Conservation (phyloP, 1,284 basidiomycete species). For the Cutaneotrichosporon arboriforme region DNA sequence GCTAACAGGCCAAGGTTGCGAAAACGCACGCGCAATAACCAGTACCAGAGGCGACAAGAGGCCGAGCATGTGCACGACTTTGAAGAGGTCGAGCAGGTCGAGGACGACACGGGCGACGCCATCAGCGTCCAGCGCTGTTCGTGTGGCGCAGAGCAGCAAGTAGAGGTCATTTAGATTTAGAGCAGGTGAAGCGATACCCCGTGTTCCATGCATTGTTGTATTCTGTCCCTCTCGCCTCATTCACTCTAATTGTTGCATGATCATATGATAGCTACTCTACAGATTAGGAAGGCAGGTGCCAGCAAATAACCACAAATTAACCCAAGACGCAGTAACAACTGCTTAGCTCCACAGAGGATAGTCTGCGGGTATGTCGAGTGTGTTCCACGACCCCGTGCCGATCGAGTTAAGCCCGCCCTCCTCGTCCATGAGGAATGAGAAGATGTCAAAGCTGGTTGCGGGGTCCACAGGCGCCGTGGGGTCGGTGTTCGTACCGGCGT, state of each 20-base stretch:
- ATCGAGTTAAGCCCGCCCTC: constrained; percentile 29
- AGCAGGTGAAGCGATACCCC: not conserved
- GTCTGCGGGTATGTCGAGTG: constrained; percentile 38
- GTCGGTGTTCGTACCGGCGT: not conserved
- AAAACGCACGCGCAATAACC: constrained; percentile 75
- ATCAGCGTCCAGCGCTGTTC: constrained; percentile 62
- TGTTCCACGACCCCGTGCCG: constrained; percentile 28
- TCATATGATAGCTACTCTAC: not conserved
- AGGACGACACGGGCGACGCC: constrained; percentile 49
- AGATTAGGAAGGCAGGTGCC: not conserved
- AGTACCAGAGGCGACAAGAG: constrained; percentile 81
- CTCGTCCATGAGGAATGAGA: constrained; percentile 46
- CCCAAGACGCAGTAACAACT: too few species aligned
- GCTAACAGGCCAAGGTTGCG: constrained; percentile 53
- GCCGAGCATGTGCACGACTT: constrained; percentile 81
- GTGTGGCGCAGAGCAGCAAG: constrained; percentile 81
- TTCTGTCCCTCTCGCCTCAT: too few species aligned
- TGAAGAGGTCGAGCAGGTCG: constrained; percentile 55
- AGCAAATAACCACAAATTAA: too few species aligned
- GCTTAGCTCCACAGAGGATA: constrained; percentile 38
- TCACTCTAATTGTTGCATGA: too few species aligned
- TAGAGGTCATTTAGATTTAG: constrained; percentile 62
- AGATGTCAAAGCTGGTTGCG: constrained; percentile 35
- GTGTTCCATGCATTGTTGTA: not conserved
- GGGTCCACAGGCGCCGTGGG: constrained; percentile 4